These are phyloP conservation scores for Acacia melanoxylon DNA, from an alignment of 306 rosid genomes.

Conservation along the genomic window DNA sequence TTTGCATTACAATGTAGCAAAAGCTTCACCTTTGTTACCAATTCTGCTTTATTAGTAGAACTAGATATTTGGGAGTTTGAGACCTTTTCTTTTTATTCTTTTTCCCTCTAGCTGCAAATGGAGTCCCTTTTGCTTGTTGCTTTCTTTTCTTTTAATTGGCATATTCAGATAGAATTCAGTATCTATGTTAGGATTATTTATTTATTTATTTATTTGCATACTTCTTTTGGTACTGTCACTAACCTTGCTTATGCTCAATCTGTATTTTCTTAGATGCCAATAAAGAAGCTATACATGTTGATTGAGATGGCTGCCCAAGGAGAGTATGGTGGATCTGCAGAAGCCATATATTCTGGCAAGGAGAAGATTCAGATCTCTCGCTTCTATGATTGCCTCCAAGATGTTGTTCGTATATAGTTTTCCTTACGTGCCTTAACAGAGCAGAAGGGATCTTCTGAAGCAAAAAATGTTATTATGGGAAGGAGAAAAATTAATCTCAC, in stretches of 20 bases:
- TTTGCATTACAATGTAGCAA: background rate
- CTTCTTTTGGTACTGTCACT: conserved; percentile 4
- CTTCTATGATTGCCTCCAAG: conserved; percentile 80
- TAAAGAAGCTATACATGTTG: conserved; percentile 88
- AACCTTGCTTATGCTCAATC: conserved; percentile 21
- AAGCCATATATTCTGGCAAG: conserved; percentile 81
- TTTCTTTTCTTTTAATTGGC: background rate
- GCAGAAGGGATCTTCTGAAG: conserved; percentile 75
- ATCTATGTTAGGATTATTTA: no score
- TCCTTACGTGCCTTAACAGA: conserved; percentile 64
- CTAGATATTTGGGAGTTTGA: no score
- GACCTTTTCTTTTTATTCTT: no score
- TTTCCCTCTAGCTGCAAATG: no score
- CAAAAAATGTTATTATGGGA: conserved; percentile 46
- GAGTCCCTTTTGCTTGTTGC: background rate
- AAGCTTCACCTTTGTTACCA: background rate
- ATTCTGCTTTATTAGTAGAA: background rate
- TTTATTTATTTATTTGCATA: no score
- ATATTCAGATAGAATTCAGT: background rate
- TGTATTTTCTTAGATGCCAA: conserved; percentile 61
- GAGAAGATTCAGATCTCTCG: conserved; percentile 72
- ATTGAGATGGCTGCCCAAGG: conserved; percentile 99
- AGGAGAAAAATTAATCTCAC: conserved; percentile 61
- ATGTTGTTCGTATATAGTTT: conserved; percentile 63
- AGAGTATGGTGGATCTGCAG: conserved; percentile 76